These are phyloP conservation scores for Ceratocystis eucalypticola DNA, from an alignment of 2,329 filamentous ascomycete species.

Conservation along the genomic window DNA sequence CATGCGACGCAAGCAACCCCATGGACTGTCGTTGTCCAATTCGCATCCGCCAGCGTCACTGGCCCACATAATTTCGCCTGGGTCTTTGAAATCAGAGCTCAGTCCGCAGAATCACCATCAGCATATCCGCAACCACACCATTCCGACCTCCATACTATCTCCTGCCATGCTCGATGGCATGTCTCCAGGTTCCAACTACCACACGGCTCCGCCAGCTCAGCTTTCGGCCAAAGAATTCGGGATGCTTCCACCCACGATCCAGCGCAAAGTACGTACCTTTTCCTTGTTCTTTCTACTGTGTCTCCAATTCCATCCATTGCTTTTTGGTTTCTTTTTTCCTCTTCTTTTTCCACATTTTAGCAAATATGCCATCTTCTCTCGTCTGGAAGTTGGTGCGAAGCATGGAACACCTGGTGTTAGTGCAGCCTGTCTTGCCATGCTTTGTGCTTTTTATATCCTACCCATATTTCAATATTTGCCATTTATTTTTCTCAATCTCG, in stretches of 20 bases:
- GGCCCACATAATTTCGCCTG: background rate
- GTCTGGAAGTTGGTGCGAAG: background rate
- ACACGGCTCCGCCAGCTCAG: constrained; percentile 9
- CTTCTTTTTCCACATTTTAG: background rate
- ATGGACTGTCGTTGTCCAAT: background rate
- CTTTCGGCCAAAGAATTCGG: constrained; percentile 20
- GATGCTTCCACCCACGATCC: constrained; percentile 20
- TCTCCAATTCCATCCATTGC: background rate
- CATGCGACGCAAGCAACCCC: background rate
- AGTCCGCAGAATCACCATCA: background rate
- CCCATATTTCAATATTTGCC: background rate
- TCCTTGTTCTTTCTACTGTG: constrained; percentile 6
- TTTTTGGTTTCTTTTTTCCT: background rate
- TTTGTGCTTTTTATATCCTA: background rate
- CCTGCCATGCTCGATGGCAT: constrained; percentile 10
- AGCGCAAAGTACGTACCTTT: constrained; percentile 21
- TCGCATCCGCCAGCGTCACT: constrained; percentile 5
- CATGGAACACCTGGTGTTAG: background rate
- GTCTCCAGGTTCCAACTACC: background rate
- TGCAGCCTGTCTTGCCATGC: background rate
- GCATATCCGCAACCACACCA: constrained; percentile 8
- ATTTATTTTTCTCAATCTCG: background rate
- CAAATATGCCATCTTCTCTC: background rate
- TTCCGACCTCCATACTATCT: constrained; percentile 12
- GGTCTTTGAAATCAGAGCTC: background rate